These are phyloP conservation scores for Sphaceloma murrayae DNA, from an alignment of 2,329 filamentous ascomycete genomes.

Conservation along the genomic window DNA sequence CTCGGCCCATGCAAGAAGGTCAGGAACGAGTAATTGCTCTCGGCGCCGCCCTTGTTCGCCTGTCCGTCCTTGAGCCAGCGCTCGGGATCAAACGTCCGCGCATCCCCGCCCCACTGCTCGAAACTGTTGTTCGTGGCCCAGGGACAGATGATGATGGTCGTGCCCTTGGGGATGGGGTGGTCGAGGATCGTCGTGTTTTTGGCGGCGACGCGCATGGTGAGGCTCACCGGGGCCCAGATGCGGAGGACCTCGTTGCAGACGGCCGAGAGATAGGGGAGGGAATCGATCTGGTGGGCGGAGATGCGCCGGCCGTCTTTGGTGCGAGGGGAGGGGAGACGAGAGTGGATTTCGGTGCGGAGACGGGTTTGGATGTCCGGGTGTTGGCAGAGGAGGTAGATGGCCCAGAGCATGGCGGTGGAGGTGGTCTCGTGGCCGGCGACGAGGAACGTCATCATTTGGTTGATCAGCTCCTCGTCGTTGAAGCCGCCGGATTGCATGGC, in stretches of 20 bases:
- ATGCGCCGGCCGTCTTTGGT: conserved; percentile 33
- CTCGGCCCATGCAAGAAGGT: conserved; percentile 81
- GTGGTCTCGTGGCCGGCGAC: conserved; percentile 56
- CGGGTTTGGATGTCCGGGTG: conserved; percentile 40
- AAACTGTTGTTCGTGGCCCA: conserved; percentile 61
- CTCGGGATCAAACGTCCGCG: conserved; percentile 66
- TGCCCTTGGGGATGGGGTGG: conserved; percentile 59
- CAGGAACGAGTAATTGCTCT: conserved; percentile 65
- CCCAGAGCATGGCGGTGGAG: conserved; percentile 45
- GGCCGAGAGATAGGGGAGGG: conserved; percentile 69
- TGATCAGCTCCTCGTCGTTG: conserved; percentile 67
- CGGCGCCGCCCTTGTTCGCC: conserved; percentile 58
- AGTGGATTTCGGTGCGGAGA: conserved; percentile 43
- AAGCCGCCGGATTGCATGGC: conserved; percentile 69
- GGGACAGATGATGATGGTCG: conserved; percentile 54
- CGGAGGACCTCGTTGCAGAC: conserved; percentile 71
- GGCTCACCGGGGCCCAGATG: conserved; percentile 59
- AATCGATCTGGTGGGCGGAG: conserved; percentile 53
- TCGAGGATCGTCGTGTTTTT: conserved; percentile 57
- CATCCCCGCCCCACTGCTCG: conserved; percentile 67
- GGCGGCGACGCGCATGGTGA: conserved; percentile 58
- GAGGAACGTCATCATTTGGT: conserved; percentile 85
- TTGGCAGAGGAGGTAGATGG: conserved; percentile 43
- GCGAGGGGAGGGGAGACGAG: conserved; percentile 36
- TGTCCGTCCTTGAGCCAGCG: conserved; percentile 54